Base-by-base conservation (phyloP, 1,139 yeast genomes). In the Suhomyces yuchorum region DNA sequence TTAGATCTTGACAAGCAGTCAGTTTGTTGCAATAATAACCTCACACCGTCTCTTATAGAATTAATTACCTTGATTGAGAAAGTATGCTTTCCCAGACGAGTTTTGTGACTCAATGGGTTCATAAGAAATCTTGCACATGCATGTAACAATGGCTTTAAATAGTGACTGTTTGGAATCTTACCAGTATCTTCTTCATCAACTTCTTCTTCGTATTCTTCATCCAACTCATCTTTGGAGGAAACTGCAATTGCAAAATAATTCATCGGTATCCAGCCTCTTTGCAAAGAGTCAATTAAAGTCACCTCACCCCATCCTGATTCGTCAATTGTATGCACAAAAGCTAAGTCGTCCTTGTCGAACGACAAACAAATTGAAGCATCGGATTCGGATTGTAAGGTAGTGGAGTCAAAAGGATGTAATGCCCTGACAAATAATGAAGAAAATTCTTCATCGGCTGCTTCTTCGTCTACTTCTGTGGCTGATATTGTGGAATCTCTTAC, bases 251-350 rank as follows among this genome's bases (percentile, higher is more conserved):
- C 65, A 59, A 92, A 93, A 67, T 90, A 93, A 65, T 92, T 92
- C 77, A 92, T 86, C 2, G 99, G 99, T 15, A 93, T 90, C 99
- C 99, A 93, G 23, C 99, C 99, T 51, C 97, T 77, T 56, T 81
- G 80, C 47, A 88, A 80, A 6, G 87, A 77, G 45, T 83, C 82
- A 17, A 81, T 65, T 42, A 88, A 66, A 0, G 97, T 91, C 2
- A 92, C 98, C 66, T 93, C 98, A 50, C 97, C 97, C 99, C 99
- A 93, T 1, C 98, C 99, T 15, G 96, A 86, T 46, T 87, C 85
- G 65, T 93, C 98, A 26, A 91, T 82, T 8, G 92, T 82, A 63
- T 92, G 97, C 7, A 93, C 87, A 62, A 90, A 86, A 0, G 93
- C 96, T 49, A 90, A 71, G 58, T 91, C 97, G 52, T 84, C 82